phyloP scores from a whole-genome alignment of 257 asterid genomes.

The Jaltomata sinuosa region DNA sequence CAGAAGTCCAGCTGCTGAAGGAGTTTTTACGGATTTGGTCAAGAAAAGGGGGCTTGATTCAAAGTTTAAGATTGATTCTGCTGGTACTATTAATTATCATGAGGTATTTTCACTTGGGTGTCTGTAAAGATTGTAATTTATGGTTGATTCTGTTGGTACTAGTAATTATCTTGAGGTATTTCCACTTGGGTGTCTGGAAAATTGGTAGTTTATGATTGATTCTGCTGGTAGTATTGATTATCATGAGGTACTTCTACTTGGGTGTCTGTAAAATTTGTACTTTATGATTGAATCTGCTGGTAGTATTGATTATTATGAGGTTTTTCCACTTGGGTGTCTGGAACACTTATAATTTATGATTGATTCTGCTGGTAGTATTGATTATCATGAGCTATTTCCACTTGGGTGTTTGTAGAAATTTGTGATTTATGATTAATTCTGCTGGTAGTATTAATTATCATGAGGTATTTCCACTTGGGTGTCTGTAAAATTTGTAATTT shows the following conservation, averaged over 20 bases:
- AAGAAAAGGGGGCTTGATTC: conserved; percentile 40
- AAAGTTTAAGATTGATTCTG: conserved; percentile 53
- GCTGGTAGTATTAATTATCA: background rate
- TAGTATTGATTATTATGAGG: background rate
- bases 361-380: background rate
- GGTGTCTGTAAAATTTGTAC: background rate
- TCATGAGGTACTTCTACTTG: background rate
- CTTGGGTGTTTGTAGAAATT: background rate
- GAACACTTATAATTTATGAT: background rate
- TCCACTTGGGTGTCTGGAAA: background rate
- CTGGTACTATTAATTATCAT: conserved; percentile 84
- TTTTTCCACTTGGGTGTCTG: background rate
- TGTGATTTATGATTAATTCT: background rate
- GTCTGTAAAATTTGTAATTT: background rate
- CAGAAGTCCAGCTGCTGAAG: conserved; percentile 98
- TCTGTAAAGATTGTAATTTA: background rate
- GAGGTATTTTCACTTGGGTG: conserved; percentile 32
- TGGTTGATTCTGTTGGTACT: background rate
- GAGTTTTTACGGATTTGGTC: conserved; percentile 70
- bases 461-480: background rate
- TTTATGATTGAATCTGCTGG: background rate
- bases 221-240: background rate
- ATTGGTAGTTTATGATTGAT: background rate
- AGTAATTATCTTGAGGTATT: background rate
- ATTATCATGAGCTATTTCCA: background rate